Conservation (phyloP, 2,329 filamentous ascomycete species). For the Ascochyta lentis region DNA sequence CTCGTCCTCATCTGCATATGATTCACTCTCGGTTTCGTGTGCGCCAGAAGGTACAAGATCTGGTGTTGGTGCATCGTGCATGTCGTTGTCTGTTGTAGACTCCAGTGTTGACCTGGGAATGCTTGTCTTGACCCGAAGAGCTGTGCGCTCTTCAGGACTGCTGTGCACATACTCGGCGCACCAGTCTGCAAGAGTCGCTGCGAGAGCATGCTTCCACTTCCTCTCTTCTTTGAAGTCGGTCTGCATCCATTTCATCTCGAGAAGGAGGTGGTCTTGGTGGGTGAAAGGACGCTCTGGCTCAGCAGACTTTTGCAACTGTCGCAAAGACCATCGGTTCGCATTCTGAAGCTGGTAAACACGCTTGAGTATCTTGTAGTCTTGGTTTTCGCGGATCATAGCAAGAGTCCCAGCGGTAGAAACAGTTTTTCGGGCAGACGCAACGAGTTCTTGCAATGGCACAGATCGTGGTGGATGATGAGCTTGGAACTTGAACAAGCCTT, state of each 20-base stretch:
- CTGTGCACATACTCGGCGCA: constrained; percentile 83
- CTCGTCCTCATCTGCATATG: constrained; percentile 49
- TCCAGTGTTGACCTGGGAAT: constrained; percentile 25
- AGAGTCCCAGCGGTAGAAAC: constrained; percentile 85
- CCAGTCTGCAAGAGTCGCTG: constrained; percentile 78
- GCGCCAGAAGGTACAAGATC: constrained; percentile 48
- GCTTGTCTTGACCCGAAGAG: constrained; percentile 71
- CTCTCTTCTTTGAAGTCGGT: constrained; percentile 94
- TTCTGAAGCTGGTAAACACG: constrained; percentile 91
- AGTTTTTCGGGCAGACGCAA: constrained; percentile 87
- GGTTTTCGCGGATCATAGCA: constrained; percentile 81
- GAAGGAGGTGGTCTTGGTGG: constrained; percentile 85
- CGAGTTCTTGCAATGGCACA: constrained; percentile 68
- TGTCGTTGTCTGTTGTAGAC: constrained; percentile 37
- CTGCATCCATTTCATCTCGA: constrained; percentile 97
- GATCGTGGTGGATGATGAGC: constrained; percentile 64
- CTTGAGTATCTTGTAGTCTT: constrained; percentile 84
- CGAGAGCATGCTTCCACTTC: constrained; percentile 88
- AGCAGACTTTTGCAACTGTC: constrained; percentile 82
- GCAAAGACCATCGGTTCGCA: constrained; percentile 88
- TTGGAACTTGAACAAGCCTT: constrained; percentile 65
- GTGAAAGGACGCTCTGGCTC: constrained; percentile 79
- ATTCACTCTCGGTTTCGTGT: constrained; percentile 49
- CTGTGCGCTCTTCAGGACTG: constrained; percentile 65
- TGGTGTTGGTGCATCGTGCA: constrained; percentile 49